Base-by-base conservation (phyloP, 768 basidiomycete species). In the Tulasnella sp. region DNA sequence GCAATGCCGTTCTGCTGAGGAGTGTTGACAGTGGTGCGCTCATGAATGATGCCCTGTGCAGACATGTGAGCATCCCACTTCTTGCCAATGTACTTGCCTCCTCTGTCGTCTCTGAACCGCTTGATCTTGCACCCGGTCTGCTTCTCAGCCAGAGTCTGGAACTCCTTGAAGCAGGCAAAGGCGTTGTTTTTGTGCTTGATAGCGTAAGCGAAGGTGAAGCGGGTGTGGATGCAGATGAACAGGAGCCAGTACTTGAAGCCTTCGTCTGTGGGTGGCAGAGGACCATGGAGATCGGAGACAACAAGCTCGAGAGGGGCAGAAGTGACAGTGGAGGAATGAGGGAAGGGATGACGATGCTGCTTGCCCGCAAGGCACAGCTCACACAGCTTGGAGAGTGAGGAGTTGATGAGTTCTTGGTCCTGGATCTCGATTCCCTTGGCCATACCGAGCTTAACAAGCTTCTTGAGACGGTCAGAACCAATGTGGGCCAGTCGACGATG, bases 31-130 rank as follows among this genome's bases (percentile, higher is more conserved):
- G 52, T 70, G 16, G 70, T 72, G 12, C 39, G 34, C 34, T 77
- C 39, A 40, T 63, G 69, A 12, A 65, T 36, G 42, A 76, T 70
- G 0, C 77, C 75, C 29, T 73, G 22, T 26, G 35, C 63, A 17
- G 29, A 36, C 16, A 67, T 35, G 71, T 26, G 68, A 37, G 62
- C 29, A 17, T 12, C 47, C 9, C 67, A 74, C 9, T 64, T 39
- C 16, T 40, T 29, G 7, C 73, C 75, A 62, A 78, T 81, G 76
- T 77, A 83, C 69, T 82, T 80, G 2, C 80, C 81, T 1, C 80
- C 82, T 65, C 81, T 79, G 75, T 83, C 81, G 67, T 79, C 76
- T 32, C 78, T 77, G 40, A 81, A 65, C 2, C 63, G 59, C 65
- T 77, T 77, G 44, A 81, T 74, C 22, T 74, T 75, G 3, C n/a